phyloP scores from a whole-genome alignment of 139 green algal species.

The Chlorella sp. region DNA sequence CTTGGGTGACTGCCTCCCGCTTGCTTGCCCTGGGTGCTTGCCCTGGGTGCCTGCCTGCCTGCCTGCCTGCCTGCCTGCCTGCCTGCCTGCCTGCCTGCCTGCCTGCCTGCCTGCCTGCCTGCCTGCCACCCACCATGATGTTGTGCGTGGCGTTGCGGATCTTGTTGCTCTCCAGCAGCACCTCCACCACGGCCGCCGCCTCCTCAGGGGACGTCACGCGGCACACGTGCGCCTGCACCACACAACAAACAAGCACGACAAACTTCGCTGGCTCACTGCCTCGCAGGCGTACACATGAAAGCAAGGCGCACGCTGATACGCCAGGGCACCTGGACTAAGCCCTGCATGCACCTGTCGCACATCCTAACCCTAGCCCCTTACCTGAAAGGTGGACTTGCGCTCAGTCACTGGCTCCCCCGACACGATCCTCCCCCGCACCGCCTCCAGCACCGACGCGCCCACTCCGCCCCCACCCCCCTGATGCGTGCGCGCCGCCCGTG shows the following conservation, averaged over 20 bases:
- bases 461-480: background rate
- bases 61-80: too few relatives aligned
- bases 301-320: too few relatives aligned
- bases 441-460: background rate
- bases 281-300: too few relatives aligned
- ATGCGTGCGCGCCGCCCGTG: too few relatives aligned
- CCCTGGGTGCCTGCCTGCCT: background rate
- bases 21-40: background rate
- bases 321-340: too few relatives aligned
- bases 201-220: slow-evolving; percentile 41
- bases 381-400: slow-evolving; percentile 74
- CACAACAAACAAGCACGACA: too few relatives aligned
- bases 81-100: too few relatives aligned
- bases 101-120: too few relatives aligned
- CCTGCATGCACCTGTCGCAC: too few relatives aligned
- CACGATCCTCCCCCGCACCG: slow-evolving; percentile 28
- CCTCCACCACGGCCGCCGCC: slow-evolving; percentile 57
- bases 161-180: slow-evolving; percentile 69
- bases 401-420: slow-evolving; percentile 62
- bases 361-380: too few relatives aligned
- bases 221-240: slow-evolving; percentile 45
- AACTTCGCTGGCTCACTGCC: too few relatives aligned
- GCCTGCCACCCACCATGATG: slow-evolving; percentile 54
- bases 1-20: too few relatives aligned
- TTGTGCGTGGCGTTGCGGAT: slow-evolving; percentile 80